A percentile compares a stretch with the other conserved stretches of the same genome.
Conservation (phyloP, 495 filamentous ascomycete species). For the Hypomontagnella submonticulosa region DNA sequence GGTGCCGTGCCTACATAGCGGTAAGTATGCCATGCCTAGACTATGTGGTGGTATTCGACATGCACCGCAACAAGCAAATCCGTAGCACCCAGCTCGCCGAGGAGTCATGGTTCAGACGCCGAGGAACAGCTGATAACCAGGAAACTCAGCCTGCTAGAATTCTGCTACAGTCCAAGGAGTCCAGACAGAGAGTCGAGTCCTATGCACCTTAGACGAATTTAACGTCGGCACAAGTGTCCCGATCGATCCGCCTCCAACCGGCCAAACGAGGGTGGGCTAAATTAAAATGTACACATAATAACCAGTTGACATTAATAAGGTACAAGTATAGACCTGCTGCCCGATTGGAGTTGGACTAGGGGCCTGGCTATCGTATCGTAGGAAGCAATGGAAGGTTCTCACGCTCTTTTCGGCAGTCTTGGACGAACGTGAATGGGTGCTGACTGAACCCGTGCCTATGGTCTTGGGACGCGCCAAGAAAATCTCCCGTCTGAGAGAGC, state of each 20-base stretch:
- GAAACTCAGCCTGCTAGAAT: conserved; percentile 4
- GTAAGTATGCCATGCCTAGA: no score
- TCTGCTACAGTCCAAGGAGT: not conserved
- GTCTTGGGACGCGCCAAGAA: conserved; percentile 45
- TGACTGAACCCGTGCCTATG: conserved; percentile 47
- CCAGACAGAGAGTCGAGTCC: conserved; percentile 6
- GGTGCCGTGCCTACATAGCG: no score
- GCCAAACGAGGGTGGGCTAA: not conserved
- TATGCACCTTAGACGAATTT: conserved; percentile 1
- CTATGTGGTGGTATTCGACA: no score
- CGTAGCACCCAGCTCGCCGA: not conserved
- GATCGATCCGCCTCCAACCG: conserved; percentile 18
- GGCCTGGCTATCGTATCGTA: conserved; percentile 6
- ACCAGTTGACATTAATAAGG: not conserved
- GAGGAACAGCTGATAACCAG: conserved; percentile 4
- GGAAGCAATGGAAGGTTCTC: conserved; percentile 15
- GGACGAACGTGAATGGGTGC: conserved; percentile 37
- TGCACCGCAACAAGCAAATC: no score
- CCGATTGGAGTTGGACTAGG: not conserved
- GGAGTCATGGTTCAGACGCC: conserved; percentile 9
- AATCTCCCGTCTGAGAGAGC: conserved; percentile 22
- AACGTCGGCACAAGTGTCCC: not conserved
- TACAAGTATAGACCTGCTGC: conserved; percentile 5
- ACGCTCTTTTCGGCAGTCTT: conserved; percentile 33
- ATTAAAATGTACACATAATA: conserved; percentile 24